Percentiles rank a stretch among this genome's conserved stretches.
These are phyloP conservation scores for Ustilago sp. DNA, from an alignment of 1,284 basidiomycete genomes.

Conservation along the genomic window DNA sequence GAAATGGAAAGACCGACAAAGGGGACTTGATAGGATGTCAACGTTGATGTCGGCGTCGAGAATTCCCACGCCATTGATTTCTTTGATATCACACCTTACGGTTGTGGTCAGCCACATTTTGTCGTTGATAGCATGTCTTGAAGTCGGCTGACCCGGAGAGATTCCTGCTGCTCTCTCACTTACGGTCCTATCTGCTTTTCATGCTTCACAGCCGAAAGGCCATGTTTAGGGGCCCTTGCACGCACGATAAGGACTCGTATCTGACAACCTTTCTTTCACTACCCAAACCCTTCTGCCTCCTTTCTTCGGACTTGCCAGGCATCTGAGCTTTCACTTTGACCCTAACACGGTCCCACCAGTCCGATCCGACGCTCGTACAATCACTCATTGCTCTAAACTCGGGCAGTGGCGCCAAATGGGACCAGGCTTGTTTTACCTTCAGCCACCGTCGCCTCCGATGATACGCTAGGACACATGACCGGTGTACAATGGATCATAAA, in stretches of 20 bases:
- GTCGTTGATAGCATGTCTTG: neutral
- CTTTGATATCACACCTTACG: neutral
- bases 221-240: slow-evolving; percentile 5
- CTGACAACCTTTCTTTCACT: neutral
- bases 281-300: neutral
- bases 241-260: neutral
- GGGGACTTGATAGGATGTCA: neutral
- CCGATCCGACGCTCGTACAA: neutral
- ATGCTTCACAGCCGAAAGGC: neutral
- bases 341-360: neutral
- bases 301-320: neutral
- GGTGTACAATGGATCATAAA: neutral
- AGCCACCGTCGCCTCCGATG: neutral
- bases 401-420: neutral
- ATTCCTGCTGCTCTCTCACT: neutral
- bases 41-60: neutral
- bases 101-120: neutral
- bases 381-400: neutral
- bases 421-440: neutral
- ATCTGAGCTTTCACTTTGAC: neutral
- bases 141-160: neutral
- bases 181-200: no score
- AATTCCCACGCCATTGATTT: neutral
- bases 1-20: neutral
- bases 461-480: neutral